Base-by-base conservation (phyloP, 2,329 filamentous ascomycete species). In the Nigrospora osmanthi region DNA sequence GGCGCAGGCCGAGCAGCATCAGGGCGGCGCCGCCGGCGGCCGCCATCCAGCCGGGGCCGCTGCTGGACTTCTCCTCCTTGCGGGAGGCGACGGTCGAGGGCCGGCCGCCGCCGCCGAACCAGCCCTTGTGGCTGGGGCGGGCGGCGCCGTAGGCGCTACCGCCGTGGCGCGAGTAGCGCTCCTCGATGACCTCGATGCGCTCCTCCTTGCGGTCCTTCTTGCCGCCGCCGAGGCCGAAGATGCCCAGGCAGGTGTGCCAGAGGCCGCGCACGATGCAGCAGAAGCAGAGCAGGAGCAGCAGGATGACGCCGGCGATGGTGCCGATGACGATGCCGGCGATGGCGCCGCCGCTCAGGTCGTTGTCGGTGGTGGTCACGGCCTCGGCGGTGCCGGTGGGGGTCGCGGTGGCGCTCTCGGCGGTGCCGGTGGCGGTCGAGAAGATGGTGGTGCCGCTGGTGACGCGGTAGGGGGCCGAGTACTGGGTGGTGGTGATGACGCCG, bases 291-390 rank as follows among this genome's bases (percentile, higher is more conserved):
- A 87, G 73, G 5, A 83, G 68, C 17, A 90, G 75, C 3, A 90
- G 69, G 35, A 75, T 64, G 33, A 89, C 71, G 49, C 83, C 86
- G 13, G 76, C 75, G 40, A 90, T 71, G 11, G 80, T 76, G 50
- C 86, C 86, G 45, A 90, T 82, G 52, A 90, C 86, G 56, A 90
- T 90, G 48, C 86, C 86, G 14, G 87, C 86, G 55, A 90, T 90
- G 48, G 84, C 86, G 43, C 85, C 86, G 37, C 73, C 76, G 55
- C 81, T 86, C 44, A 90, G 73, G 28, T 57, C 53, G 37, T 66
- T 62, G 45, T 66, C 66, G 28, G 66, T 64, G 34, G 57, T 69
- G 55, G 64, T 67, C 38, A 63, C 61, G 32, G 69, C 70, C 31
- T 54, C 56, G 15, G 60, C 65, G 7, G 76, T 75, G 4, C 74